Evolutionary conservation across 352 stramenopile genomes (phyloP), one percentile per base, ranked within the genome.

Genomic region (Phytophthora sp.): DNA sequence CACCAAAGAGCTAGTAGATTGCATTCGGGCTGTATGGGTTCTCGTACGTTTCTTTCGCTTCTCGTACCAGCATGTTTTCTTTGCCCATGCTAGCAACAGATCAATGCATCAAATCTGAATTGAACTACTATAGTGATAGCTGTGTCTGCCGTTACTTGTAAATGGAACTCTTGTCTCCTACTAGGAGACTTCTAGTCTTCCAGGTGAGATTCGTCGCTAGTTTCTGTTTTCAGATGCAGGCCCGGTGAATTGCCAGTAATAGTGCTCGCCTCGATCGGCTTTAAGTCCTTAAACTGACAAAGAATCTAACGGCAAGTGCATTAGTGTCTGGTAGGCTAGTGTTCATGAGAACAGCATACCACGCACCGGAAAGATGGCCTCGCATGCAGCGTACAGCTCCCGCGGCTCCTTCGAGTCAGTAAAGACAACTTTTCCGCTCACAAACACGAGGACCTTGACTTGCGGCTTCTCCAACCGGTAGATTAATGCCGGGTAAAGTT

Each of bases 361-460:
- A 60, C 74, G 28, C 58, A 95, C 86, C 20, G 82, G 84, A 17
- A 87, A 84, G 48, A 97, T 94, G 20, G 75, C 64, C 27, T 94
- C 75, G 42, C 96, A 96, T 3, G 91, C 95, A n/a, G 75, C 71
- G 42, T 85, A 72, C 11, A 98, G 70, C 49, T 97, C 77, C 38
- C 74, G 70, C 26, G 81, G 74, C 23, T 89, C 78, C 58, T 98
- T 99, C 11, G 89, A 96, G 48, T 97, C 96, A 0, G 96, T 99
- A 62, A 99, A 96, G 9, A 99, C 97, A 27, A 99, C 86, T 66
- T 99, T 99, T 4, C 98, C 98, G 52, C 91, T 95, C 18, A 99
- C 97, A 78, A 99, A 99, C 50, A 99, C 98, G 18, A 99, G 78
- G n/a, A 99, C 84, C 46, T 99, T 98, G 11, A 99, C 94, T 52